These are phyloP conservation scores for Penicillium sp. DNA, from an alignment of 2,329 filamentous ascomycete species.

Conservation along the genomic window DNA sequence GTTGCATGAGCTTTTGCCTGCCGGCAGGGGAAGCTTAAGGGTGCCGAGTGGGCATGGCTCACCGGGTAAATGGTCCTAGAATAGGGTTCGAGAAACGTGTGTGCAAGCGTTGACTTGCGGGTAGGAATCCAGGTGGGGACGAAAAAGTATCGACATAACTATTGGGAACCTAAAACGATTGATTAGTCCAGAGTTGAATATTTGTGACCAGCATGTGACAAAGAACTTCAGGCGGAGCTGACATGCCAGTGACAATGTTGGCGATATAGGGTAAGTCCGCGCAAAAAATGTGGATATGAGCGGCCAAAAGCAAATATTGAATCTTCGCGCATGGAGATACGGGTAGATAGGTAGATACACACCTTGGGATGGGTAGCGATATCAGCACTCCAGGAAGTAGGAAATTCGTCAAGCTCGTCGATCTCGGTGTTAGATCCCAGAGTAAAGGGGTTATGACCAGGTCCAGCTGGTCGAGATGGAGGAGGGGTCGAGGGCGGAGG, in stretches of 20 bases:
- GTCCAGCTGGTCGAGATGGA: conserved; percentile 2
- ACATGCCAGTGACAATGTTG: background rate
- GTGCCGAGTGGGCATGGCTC: conserved; percentile 12
- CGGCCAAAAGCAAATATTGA: background rate
- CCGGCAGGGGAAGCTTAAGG: background rate
- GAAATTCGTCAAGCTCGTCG: background rate
- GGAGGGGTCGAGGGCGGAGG: conserved; percentile 10
- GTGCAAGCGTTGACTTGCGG: conserved; percentile 16
- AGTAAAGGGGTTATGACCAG: background rate
- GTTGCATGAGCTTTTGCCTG: conserved; percentile 14
- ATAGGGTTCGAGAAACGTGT: conserved; percentile 6
- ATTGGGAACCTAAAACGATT: conserved; percentile 9
- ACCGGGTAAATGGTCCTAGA: conserved; percentile 15
- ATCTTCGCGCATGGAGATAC: conserved; percentile 1
- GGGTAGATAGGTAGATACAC: conserved; percentile 1
- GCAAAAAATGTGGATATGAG: background rate
- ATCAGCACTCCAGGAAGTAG: background rate
- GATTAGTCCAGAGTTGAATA: conserved; percentile 5
- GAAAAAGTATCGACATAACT: conserved; percentile 22
- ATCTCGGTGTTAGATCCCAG: background rate
- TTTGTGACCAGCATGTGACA: background rate
- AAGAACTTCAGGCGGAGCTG: background rate
- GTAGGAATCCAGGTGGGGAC: conserved; percentile 11
- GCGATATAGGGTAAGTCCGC: background rate
- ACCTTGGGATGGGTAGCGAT: conserved; percentile 10